These are phyloP conservation scores for Blastocystis sp. DNA, from an alignment of 352 stramenopile species.

Conservation along the genomic window DNA sequence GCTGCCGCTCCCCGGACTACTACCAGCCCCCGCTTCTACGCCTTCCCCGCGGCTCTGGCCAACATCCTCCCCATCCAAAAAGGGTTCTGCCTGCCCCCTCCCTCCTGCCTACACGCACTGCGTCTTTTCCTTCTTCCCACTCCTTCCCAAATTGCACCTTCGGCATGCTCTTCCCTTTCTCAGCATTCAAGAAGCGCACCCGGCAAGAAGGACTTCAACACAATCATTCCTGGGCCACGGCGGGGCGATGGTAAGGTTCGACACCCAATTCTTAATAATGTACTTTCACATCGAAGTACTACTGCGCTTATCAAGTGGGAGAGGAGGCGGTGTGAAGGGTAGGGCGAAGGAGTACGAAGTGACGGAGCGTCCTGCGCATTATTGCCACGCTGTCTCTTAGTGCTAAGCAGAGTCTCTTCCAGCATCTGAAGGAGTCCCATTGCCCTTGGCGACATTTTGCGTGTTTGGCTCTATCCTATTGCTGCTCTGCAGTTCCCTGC, in stretches of 20 bases:
- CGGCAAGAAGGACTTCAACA: too few species aligned
- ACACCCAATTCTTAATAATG: constrained; percentile 91
- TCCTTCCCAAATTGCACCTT: too few species aligned
- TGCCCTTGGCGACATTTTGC: neutral
- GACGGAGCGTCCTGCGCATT: constrained; percentile 18
- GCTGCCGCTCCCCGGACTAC: constrained; percentile 50
- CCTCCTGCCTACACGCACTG: too few species aligned
- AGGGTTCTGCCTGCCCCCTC: constrained; percentile 75
- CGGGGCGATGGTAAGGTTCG: constrained; percentile 93
- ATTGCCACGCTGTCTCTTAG: constrained; percentile 11
- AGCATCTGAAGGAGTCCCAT: constrained; percentile 38
- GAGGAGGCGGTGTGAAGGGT: neutral
- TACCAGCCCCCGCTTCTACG: constrained; percentile 50
- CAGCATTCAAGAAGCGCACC: too few species aligned
- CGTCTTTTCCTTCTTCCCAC: constrained; percentile 91
- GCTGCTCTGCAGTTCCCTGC: too few species aligned
- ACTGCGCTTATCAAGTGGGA: constrained; percentile 85
- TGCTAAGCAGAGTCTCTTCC: constrained; percentile 13
- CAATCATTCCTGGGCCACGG: constrained; percentile 94
- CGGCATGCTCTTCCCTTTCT: too few species aligned
- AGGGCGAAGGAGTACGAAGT: neutral
- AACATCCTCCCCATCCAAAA: constrained; percentile 72
- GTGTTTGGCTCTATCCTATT: constrained; percentile 27
- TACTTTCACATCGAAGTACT: constrained; percentile 92
- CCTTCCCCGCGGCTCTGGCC: constrained; percentile 68